Percentiles rank a stretch among this genome's conserved stretches.
Conservation (phyloP, 208 protist species). For the Trypanosoma cruzi region DNA sequence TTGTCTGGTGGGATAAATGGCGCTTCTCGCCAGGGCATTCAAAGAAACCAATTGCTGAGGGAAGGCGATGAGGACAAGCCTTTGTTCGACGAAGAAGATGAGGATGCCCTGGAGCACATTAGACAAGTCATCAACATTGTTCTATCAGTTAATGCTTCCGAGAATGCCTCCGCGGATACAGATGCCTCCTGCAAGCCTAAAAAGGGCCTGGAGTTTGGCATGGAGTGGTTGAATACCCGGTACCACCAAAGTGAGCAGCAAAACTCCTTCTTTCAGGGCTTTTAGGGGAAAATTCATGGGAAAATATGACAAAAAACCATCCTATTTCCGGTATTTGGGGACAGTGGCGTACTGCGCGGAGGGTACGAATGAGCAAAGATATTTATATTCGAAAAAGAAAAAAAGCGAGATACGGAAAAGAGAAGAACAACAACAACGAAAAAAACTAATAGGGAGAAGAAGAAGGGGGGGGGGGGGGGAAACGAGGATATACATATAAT, state of each 20-base stretch:
- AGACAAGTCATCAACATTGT: constrained; percentile 26
- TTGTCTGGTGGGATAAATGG: not conserved
- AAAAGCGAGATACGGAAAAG: too few relatives aligned
- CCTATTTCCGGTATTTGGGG: too few relatives aligned
- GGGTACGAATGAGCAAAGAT: not conserved
- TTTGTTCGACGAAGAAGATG: constrained; percentile 44
- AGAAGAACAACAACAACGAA: not conserved
- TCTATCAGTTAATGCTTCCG: constrained; percentile 10
- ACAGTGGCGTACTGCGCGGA: too few relatives aligned
- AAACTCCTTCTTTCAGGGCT: constrained; percentile 17
- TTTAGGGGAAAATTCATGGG: constrained; percentile 5
- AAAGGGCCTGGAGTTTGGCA: constrained; percentile 18
- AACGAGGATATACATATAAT: not conserved
- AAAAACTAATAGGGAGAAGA: constrained; percentile 1
- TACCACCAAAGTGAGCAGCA: not conserved
- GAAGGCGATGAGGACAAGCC: constrained; percentile 16
- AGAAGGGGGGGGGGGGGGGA: not conserved
- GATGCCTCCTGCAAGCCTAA: constrained; percentile 1
- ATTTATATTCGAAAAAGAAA: constrained; percentile 10
- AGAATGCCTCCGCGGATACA: not conserved
- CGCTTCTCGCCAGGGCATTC: not conserved
- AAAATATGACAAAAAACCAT: not conserved
- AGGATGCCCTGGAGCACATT: constrained; percentile 31
- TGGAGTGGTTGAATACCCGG: constrained; percentile 21
- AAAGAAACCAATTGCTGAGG: not conserved